These are phyloP conservation scores for Monoraphidium neglectum DNA, from an alignment of 139 green algal species.

Conservation along the genomic window DNA sequence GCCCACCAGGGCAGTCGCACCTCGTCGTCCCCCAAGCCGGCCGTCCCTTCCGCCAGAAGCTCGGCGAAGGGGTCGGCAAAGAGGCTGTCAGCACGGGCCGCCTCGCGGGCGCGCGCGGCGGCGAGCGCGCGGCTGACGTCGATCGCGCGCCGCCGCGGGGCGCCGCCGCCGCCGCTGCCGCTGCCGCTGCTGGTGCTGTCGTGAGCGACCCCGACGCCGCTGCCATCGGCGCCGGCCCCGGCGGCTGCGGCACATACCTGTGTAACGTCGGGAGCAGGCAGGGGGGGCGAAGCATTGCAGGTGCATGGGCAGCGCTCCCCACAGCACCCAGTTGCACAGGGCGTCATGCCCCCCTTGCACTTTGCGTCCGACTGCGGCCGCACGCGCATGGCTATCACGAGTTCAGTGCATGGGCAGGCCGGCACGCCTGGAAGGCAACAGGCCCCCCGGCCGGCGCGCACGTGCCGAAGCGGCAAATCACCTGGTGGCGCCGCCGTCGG, in stretches of 20 bases:
- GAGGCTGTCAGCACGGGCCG: background rate
- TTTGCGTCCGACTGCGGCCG: no score
- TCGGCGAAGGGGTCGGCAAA: constrained; percentile 51
- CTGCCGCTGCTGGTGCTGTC: constrained; percentile 6
- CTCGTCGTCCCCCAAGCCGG: background rate
- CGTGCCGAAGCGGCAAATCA: no score
- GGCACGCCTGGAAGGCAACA: no score
- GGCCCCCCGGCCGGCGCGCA: no score
- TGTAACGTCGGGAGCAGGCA: background rate
- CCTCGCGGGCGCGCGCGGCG: constrained; percentile 23
- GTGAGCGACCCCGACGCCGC: background rate
- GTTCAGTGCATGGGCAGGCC: no score
- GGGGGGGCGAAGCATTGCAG: background rate
- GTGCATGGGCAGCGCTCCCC: background rate
- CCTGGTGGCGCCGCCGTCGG: no score
- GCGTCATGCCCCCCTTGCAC: no score
- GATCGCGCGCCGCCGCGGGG: background rate
- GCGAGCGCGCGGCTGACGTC: constrained; percentile 27
- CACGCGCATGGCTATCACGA: no score
- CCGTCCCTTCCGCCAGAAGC: constrained; percentile 3
- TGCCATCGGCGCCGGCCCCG: background rate
- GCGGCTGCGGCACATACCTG: background rate
- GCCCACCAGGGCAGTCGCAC: constrained; percentile 1
- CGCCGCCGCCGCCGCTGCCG: background rate
- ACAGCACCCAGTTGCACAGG: background rate